Conservation (phyloP, 73 alveolate species). For the Paramecium primaurelia region DNA sequence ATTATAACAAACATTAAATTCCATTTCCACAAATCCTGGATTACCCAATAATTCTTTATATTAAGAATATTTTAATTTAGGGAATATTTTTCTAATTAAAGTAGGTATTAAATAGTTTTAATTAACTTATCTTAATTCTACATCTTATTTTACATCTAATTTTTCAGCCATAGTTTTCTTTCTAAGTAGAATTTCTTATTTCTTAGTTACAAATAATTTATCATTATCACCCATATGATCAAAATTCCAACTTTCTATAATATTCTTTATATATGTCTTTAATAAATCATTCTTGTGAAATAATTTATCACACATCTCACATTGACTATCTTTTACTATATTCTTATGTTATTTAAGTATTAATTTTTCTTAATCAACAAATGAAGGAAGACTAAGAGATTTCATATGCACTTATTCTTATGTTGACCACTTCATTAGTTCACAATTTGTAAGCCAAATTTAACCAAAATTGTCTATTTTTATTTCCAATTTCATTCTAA, state of each 20-base stretch:
- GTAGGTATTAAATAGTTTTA: conserved; percentile 2
- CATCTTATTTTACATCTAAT: neutral
- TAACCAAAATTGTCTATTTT: neutral
- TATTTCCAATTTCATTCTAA: neutral
- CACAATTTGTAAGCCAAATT: neutral
- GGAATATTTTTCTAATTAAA: neutral
- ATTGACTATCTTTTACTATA: neutral
- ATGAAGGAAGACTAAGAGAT: neutral
- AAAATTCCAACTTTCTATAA: conserved; percentile 15
- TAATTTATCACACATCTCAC: neutral
- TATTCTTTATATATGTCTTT: neutral
- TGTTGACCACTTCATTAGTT: neutral
- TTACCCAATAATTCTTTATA: neutral
- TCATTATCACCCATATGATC: conserved; percentile 6
- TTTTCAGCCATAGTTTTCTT: neutral
- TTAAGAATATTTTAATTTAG: neutral
- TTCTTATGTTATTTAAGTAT: neutral
- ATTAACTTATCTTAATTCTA: neutral
- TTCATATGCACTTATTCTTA: neutral
- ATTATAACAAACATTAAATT: neutral
- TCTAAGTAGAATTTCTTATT: neutral
- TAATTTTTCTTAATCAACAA: neutral
- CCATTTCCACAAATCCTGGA: conserved; percentile 14
- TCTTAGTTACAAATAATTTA: neutral
- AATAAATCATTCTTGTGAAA: conserved; percentile 17